These are phyloP conservation scores for Lanmaoa rubissima DNA, from an alignment of 768 basidiomycete species.

Conservation along the genomic window DNA sequence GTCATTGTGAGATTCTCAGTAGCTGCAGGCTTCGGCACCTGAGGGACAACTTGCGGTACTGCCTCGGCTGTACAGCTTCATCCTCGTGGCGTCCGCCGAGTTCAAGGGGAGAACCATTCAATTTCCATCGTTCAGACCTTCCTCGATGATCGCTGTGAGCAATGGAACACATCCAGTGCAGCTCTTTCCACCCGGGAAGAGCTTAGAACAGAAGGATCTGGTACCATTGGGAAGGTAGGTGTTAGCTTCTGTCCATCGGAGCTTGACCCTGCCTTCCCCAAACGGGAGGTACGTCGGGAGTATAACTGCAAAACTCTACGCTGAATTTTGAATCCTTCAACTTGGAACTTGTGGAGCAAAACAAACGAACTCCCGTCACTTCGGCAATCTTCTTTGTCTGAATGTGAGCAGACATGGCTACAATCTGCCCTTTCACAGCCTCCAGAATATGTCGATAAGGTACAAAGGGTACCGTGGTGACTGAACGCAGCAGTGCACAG, in stretches of 20 bases:
- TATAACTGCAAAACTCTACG: too few relatives aligned
- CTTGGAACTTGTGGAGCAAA: too few relatives aligned
- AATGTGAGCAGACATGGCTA: too few relatives aligned
- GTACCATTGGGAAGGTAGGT: conserved; percentile 2
- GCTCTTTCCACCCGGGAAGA: background rate
- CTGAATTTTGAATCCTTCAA: too few relatives aligned
- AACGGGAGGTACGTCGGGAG: background rate
- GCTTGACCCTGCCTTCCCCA: conserved; percentile 3
- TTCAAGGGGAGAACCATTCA: background rate
- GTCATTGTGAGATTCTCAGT: conserved; percentile 35
- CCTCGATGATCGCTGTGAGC: conserved; percentile 14
- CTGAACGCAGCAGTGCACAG: too few relatives aligned
- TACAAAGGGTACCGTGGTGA: too few relatives aligned
- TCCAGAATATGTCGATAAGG: too few relatives aligned
- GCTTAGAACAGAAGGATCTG: background rate
- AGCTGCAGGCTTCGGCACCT: conserved; percentile 33
- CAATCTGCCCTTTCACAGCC: too few relatives aligned
- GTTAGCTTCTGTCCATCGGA: conserved; percentile 1
- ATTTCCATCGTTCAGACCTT: background rate
- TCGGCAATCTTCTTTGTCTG: too few relatives aligned
- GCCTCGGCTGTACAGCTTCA: conserved; percentile 37
- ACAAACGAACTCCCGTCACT: too few relatives aligned
- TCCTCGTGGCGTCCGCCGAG: conserved; percentile 11
- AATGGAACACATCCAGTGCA: background rate
- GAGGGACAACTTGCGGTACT: conserved; percentile 39